Percentiles rank a stretch among this genome's conserved stretches.
Conservation (phyloP, 2,329 filamentous ascomycete genomes). For the Plectosphaerella sp. region DNA sequence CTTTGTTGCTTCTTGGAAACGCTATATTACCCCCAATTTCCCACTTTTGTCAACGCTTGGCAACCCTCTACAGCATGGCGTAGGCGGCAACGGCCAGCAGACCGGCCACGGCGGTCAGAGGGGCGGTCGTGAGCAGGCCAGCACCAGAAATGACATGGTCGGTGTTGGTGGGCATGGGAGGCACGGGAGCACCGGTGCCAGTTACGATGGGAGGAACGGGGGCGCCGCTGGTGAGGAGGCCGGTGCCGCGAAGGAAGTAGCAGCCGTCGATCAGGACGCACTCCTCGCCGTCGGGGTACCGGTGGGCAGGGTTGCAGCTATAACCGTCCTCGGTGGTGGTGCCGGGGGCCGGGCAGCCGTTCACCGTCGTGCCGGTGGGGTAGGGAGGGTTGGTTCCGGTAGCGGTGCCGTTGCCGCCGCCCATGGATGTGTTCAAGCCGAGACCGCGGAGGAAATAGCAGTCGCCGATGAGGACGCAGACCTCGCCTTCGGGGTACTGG, state of each 20-base stretch:
- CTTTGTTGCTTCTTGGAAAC: too few species aligned
- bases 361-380: too few species aligned
- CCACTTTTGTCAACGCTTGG: too few species aligned
- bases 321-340: conserved; percentile 8
- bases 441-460: conserved; percentile 5
- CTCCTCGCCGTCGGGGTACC: conserved; percentile 9
- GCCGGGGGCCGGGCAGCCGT: conserved; percentile 6
- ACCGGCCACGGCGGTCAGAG: too few species aligned
- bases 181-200: background rate
- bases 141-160: too few species aligned
- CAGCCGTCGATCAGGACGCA: conserved; percentile 6
- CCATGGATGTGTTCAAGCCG: background rate
- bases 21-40: too few species aligned
- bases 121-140: too few species aligned
- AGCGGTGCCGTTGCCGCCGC: background rate
- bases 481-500: conserved; percentile 9
- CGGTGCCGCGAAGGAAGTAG: conserved; percentile 3
- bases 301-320: conserved; percentile 15
- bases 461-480: conserved; percentile 3
- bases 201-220: background rate
- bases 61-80: too few species aligned
- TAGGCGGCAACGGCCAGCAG: too few species aligned
- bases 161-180: too few species aligned
- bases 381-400: too few species aligned
- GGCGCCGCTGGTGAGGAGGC: background rate